Conservation (phyloP, 163 green algal species). For the Prototheca wickerhamii region DNA sequence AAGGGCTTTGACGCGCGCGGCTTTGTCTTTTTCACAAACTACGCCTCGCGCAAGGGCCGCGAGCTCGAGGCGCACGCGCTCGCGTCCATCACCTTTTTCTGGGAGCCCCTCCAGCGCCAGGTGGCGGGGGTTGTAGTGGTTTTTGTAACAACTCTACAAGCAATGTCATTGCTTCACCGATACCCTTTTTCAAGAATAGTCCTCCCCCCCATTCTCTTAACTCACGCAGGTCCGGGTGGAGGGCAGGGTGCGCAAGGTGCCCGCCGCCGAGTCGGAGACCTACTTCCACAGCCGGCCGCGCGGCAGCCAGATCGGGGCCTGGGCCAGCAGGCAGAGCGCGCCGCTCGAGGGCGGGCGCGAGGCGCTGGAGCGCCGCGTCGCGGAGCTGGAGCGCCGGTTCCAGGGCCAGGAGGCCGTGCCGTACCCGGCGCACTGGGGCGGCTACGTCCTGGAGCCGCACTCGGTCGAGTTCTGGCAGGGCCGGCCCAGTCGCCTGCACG, state of each 20-base stretch:
- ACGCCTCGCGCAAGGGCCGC: slow-evolving; percentile 54
- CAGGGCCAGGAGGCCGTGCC: slow-evolving; percentile 51
- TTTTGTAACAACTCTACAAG: slow-evolving; percentile 40
- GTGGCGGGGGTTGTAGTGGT: slow-evolving; percentile 73
- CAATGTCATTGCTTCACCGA: background rate
- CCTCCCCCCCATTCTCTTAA: background rate
- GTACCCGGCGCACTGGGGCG: slow-evolving; percentile 72
- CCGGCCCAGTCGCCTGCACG: slow-evolving; percentile 69
- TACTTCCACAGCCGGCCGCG: slow-evolving; percentile 77
- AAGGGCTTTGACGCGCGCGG: slow-evolving; percentile 60
- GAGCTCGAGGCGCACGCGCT: slow-evolving; percentile 44
- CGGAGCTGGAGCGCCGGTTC: slow-evolving; percentile 17
- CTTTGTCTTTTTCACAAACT: slow-evolving; percentile 92
- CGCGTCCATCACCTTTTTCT: slow-evolving; percentile 73
- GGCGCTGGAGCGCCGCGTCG: slow-evolving; percentile 47
- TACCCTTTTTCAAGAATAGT: background rate
- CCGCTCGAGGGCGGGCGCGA: slow-evolving; percentile 29
- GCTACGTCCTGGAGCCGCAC: slow-evolving; percentile 63
- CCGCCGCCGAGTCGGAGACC: slow-evolving; percentile 56
- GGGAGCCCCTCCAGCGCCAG: slow-evolving; percentile 70
- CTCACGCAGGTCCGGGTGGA: slow-evolving; percentile 79
- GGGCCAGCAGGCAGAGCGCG: slow-evolving; percentile 56
- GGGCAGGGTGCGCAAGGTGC: slow-evolving; percentile 56
- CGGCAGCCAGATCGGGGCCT: slow-evolving; percentile 42
- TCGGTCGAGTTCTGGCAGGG: slow-evolving; percentile 88